Base-by-base conservation (phyloP, 805 yeast species). In the Lipomyces japonicus region DNA sequence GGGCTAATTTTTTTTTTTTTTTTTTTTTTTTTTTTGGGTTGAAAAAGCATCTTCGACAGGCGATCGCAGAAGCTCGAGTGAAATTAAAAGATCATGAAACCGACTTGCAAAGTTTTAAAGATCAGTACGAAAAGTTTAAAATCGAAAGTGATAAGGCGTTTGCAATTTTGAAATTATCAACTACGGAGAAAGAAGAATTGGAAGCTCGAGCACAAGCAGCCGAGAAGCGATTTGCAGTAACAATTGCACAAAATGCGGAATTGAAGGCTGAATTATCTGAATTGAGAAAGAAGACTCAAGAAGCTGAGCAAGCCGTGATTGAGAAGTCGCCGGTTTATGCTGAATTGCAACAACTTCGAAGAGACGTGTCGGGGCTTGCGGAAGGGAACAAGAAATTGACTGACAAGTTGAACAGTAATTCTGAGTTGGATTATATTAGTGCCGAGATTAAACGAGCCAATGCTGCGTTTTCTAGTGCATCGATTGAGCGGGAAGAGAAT, bases 341-440 rank as follows among this genome's bases (percentile, higher is more conserved):
- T 51, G 58, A 39, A 45, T 68, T 69, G 55, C 65, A 72, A 23
- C 53, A 57, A 16, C 72, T 70, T 54, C 76, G 78, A 53, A 52
- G 65, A 23, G 65, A 70, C 49, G 72, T 74, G n/a, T 67, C 75
- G 61, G 71, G 72, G 4, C 61, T 81, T 31, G 73, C 75, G 50
- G 73, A 73, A 4, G 71, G 74, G 44, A 67, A 82, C 2, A 66
- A 69, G 28, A 72, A 66, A 25, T 65, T 74, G 39, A 66, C 74
- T n/a, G 66, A 69, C 12, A 74, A 73, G 53, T 60, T 75, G 1
- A 74, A 73, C 23, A 71, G 81, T 4, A 64, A 65, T 1, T 79
- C 78, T 31, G 95, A 88, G 60, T 75, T 73, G 40, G 77, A 71
- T 43, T 89, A 85, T 65, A 83, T 62, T 66, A 61, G 59, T 23